Percentiles rank a stretch among this genome's conserved stretches.
Conservation (phyloP, 257 asterid species). For the Pogostemon cablin region DNA sequence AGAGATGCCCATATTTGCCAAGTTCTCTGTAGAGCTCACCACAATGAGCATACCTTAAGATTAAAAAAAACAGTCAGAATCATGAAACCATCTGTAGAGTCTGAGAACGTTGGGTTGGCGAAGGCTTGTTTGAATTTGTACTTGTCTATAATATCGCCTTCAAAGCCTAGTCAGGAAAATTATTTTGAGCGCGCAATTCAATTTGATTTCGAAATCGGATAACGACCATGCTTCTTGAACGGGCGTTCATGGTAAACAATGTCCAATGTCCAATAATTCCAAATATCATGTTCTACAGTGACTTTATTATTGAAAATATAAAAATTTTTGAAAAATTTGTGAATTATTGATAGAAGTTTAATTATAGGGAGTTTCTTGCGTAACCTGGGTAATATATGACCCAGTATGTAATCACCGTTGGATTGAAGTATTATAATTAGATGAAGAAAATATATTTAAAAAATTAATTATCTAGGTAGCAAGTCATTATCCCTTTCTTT, state of each 20-base stretch:
- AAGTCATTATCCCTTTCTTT: too few species aligned
- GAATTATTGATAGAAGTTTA: too few species aligned
- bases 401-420: too few species aligned
- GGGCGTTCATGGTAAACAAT: constrained; percentile 45
- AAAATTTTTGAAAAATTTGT: too few species aligned
- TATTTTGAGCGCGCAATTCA: background rate
- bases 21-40: constrained; percentile 89
- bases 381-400: too few species aligned
- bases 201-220: constrained; percentile 87
- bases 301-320: too few species aligned
- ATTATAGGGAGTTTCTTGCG: too few species aligned
- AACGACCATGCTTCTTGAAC: constrained; percentile 57
- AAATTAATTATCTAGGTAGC: too few species aligned
- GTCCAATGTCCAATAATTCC: too few species aligned
- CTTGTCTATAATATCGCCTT: constrained; percentile 83
- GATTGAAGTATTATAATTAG: too few species aligned
- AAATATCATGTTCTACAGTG: too few species aligned
- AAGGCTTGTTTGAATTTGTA: constrained; percentile 68
- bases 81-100: constrained; percentile 93
- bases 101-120: constrained; percentile 81
- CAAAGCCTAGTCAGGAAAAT: constrained; percentile 46
- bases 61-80: constrained; percentile 68
- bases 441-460: too few species aligned
- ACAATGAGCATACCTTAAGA: constrained; percentile 83
- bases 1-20: constrained; percentile 53